phyloP scores from a whole-genome alignment of 2,329 filamentous ascomycete species.

The Diaporthe vexans region DNA sequence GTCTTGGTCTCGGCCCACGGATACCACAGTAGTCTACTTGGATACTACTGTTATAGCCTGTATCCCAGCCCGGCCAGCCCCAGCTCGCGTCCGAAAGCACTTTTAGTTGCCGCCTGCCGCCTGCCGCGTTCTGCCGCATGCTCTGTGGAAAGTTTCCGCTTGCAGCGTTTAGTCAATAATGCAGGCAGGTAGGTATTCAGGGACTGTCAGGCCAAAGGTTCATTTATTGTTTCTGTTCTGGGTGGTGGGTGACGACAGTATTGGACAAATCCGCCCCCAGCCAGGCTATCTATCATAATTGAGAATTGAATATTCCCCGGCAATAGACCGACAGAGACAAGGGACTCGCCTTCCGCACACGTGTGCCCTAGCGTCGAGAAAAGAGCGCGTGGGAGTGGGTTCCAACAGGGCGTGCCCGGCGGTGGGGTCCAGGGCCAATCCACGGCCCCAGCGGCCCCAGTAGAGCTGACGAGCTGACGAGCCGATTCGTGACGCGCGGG shows the following conservation, averaged over 20 bases:
- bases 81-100: not conserved
- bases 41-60: not conserved
- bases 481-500: conserved; percentile 23
- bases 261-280: not conserved
- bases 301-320: not conserved
- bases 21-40: not conserved
- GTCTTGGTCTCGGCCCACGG: conserved; percentile 4
- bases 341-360: not conserved
- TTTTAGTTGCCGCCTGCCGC: not conserved
- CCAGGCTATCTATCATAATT: not conserved
- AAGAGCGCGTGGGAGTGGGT: conserved; percentile 26
- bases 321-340: not conserved
- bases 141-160: not conserved
- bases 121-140: not conserved
- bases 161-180: not conserved
- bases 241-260: not conserved
- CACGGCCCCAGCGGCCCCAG: conserved; percentile 10
- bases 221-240: not conserved
- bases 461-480: conserved; percentile 20
- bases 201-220: not conserved
- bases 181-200: too few species aligned
- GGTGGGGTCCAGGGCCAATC: not conserved
- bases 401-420: conserved; percentile 12
- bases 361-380: conserved; percentile 1
- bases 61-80: not conserved